Base-by-base conservation (phyloP, 2,329 filamentous ascomycete species). In the Drechslera avenae region DNA sequence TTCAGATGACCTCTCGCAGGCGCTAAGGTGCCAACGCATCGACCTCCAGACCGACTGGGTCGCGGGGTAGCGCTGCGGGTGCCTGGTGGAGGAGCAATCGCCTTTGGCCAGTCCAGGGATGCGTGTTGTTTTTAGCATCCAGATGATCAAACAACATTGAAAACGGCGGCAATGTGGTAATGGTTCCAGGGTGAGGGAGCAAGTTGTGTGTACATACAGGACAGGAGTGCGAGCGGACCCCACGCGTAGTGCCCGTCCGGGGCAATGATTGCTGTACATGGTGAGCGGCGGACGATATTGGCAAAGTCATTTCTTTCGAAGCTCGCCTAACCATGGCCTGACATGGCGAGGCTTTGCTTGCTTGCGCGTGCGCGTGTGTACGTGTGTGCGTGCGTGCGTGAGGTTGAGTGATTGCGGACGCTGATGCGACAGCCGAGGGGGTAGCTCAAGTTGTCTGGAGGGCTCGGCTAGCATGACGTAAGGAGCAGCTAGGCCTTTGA, bases 21-120 rank as follows among this genome's bases (percentile, higher is more conserved):
- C 68, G 68, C 68, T 70, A 71, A 66, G 33, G 26, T 71, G 70
- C 67, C 71, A 73, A 55, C 70, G 70, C 70, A 73, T 71, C 67
- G 53, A 62, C 59, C 62, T 61, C 59, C 66, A 69, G 60, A 69
- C 68, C 67, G 64, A 64, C 57, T 52, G 53, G 55, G 59, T 60
- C 62, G 63, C 64, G 64, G 62, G 59, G 64, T 65, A 64, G 58
- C 50, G 61, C 62, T 61, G 63, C 64, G 60, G 71, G 67, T 70
- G 70, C 68, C 66, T 70, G 66, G 64, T 60, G 57, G 63, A 59
- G 62, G 53, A 28, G 26, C 26, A 28, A 60, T 60, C 52, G 50
- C 57, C 50, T 57, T 42, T 61, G 55, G 56, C 50, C 50, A 47
- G 46, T 42, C 47, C 57, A 59, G 59, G 50, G 59, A 52, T 56